Percentiles rank a stretch among this genome's conserved stretches.
phyloP scores from a whole-genome alignment of 345 rosid species.

The Arabidopsis suecica region DNA sequence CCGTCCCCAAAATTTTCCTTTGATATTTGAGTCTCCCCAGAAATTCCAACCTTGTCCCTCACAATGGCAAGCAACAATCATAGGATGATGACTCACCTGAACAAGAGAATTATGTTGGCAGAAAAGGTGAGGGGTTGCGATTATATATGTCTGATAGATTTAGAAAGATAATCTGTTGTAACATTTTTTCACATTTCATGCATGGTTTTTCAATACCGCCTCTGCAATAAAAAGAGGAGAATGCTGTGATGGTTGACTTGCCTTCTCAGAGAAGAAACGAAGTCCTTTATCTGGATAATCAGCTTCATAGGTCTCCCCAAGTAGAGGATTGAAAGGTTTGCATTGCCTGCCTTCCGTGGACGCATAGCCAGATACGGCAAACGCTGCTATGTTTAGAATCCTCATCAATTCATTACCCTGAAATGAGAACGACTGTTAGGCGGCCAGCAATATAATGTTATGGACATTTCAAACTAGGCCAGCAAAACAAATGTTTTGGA shows the following conservation, averaged over 20 bases:
- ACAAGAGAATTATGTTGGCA: constrained; percentile 41
- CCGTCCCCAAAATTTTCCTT: constrained; percentile 98
- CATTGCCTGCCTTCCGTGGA: constrained; percentile 99
- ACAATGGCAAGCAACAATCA: constrained; percentile 97
- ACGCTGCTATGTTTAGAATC: constrained; percentile 90
- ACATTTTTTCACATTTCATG: constrained; percentile 1
- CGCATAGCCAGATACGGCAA: constrained; percentile 99
- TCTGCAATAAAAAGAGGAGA: constrained; percentile 7
- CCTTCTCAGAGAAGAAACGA: constrained; percentile 95
- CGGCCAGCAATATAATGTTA: neutral
- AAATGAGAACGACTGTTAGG: constrained; percentile 41
- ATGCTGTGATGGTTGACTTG: constrained; percentile 36
- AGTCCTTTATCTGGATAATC: constrained; percentile 99
- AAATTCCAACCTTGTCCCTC: constrained; percentile 99
- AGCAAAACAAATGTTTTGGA: constrained; percentile 8
- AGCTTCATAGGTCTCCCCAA: constrained; percentile 98
- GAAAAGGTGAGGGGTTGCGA: constrained; percentile 8
- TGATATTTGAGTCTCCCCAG: constrained; percentile 98
- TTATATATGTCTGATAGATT: neutral
- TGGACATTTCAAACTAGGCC: neutral
- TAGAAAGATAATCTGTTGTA: neutral
- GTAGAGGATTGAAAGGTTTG: constrained; percentile 97
- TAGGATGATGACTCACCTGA: constrained; percentile 99
- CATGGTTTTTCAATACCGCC: constrained; percentile 19
- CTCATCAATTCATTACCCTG: constrained; percentile 98